Evolutionary conservation across 1,284 basidiomycete genomes (phyloP).

Genomic region (Cutaneotrichosporon cavernicola): DNA sequence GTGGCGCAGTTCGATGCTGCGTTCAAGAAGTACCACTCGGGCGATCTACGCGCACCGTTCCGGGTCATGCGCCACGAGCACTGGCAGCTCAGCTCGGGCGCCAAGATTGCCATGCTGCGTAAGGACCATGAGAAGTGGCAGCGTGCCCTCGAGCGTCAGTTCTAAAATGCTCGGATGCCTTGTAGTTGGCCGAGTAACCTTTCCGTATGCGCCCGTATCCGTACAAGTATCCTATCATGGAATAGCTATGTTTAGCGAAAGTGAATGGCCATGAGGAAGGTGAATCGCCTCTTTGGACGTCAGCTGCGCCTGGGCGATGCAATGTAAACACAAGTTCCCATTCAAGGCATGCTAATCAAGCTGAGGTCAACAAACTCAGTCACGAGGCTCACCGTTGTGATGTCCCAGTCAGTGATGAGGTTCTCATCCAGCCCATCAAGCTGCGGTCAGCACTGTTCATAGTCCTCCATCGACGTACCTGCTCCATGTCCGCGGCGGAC

Average conservation of each 20-base stretch:
- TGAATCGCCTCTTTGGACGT: too few relatives aligned
- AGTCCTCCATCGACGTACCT: conserved; percentile 33
- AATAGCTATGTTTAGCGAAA: not conserved
- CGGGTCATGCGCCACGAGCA: not conserved
- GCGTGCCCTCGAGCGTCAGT: not conserved
- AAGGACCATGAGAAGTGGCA: not conserved
- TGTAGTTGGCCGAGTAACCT: not conserved
- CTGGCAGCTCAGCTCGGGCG: not conserved
- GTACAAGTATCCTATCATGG: too few relatives aligned
- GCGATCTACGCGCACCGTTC: not conserved
- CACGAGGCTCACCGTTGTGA: conserved; percentile 13
- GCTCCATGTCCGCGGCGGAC: conserved; percentile 53
- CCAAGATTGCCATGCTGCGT: not conserved
- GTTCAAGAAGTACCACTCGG: not conserved
- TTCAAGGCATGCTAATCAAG: not conserved
- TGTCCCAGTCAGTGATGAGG: conserved; percentile 42
- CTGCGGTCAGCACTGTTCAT: not conserved
- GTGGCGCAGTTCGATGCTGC: not conserved
- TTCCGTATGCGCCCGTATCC: not conserved
- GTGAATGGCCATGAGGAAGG: not conserved
- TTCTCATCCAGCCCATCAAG: conserved; percentile 17
- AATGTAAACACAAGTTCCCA: too few relatives aligned
- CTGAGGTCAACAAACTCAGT: not conserved
- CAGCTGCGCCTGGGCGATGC: too few relatives aligned
- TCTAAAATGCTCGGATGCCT: not conserved